These are phyloP conservation scores for Barnettozyma sucrosica DNA, from an alignment of 805 yeast species.

Conservation along the genomic window DNA sequence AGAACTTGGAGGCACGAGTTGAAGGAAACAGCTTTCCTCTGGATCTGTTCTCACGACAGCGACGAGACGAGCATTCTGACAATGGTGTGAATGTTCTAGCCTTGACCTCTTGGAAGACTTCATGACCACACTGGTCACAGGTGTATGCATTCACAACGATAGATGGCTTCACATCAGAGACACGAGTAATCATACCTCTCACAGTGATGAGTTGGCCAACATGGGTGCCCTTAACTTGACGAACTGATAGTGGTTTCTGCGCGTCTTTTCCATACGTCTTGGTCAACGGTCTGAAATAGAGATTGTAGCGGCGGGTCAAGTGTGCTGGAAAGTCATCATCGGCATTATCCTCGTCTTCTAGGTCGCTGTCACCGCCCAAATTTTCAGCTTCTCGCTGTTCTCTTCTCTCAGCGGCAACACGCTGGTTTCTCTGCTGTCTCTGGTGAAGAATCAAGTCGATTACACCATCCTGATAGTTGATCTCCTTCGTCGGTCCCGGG, in stretches of 20 bases:
- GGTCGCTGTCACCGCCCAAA: constrained; percentile 23
- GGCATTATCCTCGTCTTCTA: constrained; percentile 27
- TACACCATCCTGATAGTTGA: constrained; percentile 81
- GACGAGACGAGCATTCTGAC: constrained; percentile 75
- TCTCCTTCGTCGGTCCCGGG: constrained; percentile 82
- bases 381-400: constrained; percentile 49
- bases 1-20: constrained; percentile 92
- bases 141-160: constrained; percentile 91
- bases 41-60: constrained; percentile 71
- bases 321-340: constrained; percentile 69
- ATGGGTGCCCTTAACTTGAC: constrained; percentile 79
- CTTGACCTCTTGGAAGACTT: constrained; percentile 91
- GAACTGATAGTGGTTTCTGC: constrained; percentile 68
- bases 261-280: constrained; percentile 25
- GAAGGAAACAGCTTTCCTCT: constrained; percentile 88
- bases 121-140: constrained; percentile 96
- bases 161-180: constrained; percentile 92
- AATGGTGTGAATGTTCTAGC: constrained; percentile 83
- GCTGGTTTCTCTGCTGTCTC: constrained; percentile 74
- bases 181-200: constrained; percentile 91
- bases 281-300: constrained; percentile 81
- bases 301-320: constrained; percentile 76
- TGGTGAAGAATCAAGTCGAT: constrained; percentile 90
- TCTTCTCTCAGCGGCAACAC: constrained; percentile 60
- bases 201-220: constrained; percentile 87